A percentile compares a stretch with the other conserved stretches of the same genome.
phyloP scores from a whole-genome alignment of 1,139 yeast species.

The Yamadazyma pseudoaaseri region DNA sequence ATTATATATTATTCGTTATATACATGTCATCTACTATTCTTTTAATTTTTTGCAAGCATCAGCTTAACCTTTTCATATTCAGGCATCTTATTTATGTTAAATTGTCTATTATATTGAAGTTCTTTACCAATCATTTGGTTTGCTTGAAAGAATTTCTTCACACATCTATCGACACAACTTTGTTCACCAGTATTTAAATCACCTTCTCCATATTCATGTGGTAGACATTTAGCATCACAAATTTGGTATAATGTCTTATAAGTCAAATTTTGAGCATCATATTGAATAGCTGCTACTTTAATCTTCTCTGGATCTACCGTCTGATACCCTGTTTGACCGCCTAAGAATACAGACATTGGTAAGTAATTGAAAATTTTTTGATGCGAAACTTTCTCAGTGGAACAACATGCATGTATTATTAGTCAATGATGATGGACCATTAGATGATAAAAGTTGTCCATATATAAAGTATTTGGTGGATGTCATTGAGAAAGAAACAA shows the following conservation, averaged over 20 bases:
- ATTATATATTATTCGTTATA: conserved; percentile 1
- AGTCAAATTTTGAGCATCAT: conserved; percentile 66
- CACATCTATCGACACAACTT: conserved; percentile 77
- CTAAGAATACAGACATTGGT: conserved; percentile 63
- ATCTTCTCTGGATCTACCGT: conserved; percentile 66
- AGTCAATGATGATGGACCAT: conserved; percentile 96
- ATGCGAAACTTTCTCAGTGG: conserved; percentile 1
- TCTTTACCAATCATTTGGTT: conserved; percentile 59
- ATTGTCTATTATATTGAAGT: conserved; percentile 30
- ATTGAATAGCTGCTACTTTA: conserved; percentile 72
- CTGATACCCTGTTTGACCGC: conserved; percentile 41
- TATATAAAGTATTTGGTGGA: conserved; percentile 80
- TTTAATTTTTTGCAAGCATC: conserved; percentile 1
- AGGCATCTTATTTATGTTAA: conserved; percentile 36
- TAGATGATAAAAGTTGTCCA: conserved; percentile 78
- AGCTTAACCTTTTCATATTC: conserved; percentile 32
- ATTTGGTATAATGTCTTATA: conserved; percentile 57
- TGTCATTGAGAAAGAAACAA: conserved; percentile 59
- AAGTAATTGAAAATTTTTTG: conserved; percentile 5
- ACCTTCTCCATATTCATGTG: conserved; percentile 71
- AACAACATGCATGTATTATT: conserved; percentile 46
- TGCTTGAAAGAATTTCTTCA: conserved; percentile 66
- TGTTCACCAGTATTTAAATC: conserved; percentile 79
- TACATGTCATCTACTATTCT: too few species aligned
- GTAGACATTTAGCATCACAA: conserved; percentile 72